Conservation (phyloP, 257 asterid species). For the Fraxinus anomala region DNA sequence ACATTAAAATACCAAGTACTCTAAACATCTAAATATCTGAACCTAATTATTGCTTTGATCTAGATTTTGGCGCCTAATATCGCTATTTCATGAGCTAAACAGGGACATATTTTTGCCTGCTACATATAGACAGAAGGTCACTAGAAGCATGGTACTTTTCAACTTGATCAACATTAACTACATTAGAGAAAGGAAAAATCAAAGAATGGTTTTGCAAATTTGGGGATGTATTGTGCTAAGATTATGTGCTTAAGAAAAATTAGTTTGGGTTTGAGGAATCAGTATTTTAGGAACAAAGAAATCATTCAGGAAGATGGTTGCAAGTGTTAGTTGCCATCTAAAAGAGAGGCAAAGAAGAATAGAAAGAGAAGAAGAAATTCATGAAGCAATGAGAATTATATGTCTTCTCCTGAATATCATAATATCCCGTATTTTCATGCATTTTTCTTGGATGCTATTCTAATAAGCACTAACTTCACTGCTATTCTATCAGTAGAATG, state of each 20-base stretch:
- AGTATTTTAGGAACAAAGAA: neutral
- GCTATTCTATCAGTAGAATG: neutral
- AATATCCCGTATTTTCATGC: neutral
- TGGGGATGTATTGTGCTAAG: neutral
- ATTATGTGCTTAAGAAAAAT: neutral
- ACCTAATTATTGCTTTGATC: neutral
- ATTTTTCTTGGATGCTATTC: neutral
- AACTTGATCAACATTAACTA: neutral
- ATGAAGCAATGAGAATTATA: neutral
- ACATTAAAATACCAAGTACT: neutral
- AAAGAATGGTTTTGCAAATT: too few species aligned
- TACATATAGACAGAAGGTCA: neutral
- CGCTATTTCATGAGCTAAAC: neutral
- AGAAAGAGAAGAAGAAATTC: neutral
- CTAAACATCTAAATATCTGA: neutral
- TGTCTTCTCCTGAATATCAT: neutral
- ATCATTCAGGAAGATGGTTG: too few species aligned
- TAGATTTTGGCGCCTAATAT: neutral
- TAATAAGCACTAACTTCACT: neutral
- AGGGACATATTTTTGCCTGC: neutral
- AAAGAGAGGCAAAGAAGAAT: neutral
- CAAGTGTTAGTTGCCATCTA: neutral
- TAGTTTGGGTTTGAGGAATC: neutral
- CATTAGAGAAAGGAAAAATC: neutral
- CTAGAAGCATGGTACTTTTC: neutral